Evolutionary conservation across 768 basidiomycete genomes (phyloP).

Genomic region (Boletellus ananas): DNA sequence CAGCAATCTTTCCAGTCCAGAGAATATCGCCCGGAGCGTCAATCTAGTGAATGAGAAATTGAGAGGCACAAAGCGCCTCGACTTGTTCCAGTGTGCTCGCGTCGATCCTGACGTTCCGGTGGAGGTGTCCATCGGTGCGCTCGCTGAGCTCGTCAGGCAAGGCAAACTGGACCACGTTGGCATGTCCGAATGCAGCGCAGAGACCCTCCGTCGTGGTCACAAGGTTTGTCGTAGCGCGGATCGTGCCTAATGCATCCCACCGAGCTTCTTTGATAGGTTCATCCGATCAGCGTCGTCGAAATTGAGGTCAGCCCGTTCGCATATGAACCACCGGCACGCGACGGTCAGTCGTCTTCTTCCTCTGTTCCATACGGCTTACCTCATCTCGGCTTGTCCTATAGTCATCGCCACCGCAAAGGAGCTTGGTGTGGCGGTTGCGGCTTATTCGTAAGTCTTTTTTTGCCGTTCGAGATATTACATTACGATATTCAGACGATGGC

Average conservation of each 20-base stretch:
- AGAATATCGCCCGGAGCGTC: constrained; percentile 47
- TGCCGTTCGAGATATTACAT: neutral
- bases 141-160: constrained; percentile 36
- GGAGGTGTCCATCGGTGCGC: constrained; percentile 43
- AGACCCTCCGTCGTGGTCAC: constrained; percentile 40
- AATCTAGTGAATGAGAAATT: constrained; percentile 41
- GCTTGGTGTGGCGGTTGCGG: constrained; percentile 53
- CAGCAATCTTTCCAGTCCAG: constrained; percentile 16
- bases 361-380: too few relatives aligned
- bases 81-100: constrained; percentile 52
- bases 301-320: constrained; percentile 64
- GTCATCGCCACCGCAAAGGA: constrained; percentile 54
- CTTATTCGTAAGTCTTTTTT: constrained; percentile 45
- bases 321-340: constrained; percentile 48
- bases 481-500: neutral
- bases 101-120: constrained; percentile 33
- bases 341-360: constrained; percentile 19
- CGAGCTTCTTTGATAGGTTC: constrained; percentile 33
- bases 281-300: constrained; percentile 58
- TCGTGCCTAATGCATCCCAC: neutral
- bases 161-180: constrained; percentile 51
- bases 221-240: constrained; percentile 6
- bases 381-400: neutral
- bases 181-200: constrained; percentile 50
- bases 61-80: constrained; percentile 51